Base-by-base conservation (phyloP, 2,329 filamentous ascomycete species). In the Hirsutella thompsonii region DNA sequence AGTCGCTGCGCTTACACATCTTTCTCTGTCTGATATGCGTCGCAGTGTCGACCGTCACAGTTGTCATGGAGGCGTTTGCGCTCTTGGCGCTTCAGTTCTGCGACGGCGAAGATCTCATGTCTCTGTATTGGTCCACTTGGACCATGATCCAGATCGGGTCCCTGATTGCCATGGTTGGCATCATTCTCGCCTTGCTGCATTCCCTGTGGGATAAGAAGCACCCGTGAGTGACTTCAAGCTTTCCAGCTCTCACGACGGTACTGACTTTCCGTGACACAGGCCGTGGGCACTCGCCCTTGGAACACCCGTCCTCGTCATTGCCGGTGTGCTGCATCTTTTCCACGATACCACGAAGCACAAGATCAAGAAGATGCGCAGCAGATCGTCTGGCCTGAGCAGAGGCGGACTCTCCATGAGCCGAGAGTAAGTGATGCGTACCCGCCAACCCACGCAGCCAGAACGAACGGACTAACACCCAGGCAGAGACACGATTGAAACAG, bases 71-170 rank as follows among this genome's bases (percentile, higher is more conserved):
- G 52, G 69, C 69, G 13, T 78, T 69, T 42, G 58, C 61, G 10
- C 63, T 76, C 16, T 49, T 75, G 42, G 69, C 69, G 1, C 55
- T 76, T 4, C 70, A 78, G 47, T 79, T 74, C 47, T 79, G 74
- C 46, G 70, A 74, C 30, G 73, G 72, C 9, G 74, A 79, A 48
- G 69, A 76, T 47, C 63, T 78, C 42, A 76, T 76, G 58, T 66
- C 68, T 2, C 57, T 78, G 0, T 77, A 76, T 55, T 78, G 74
- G 74, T 69, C 73, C 0, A 75, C 73, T 2, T 78, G 73, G 71
- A 74, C 71, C 19, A 72, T 75, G 64, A 59, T 76, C 5, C 74
- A 78, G 48, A 58, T 77, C 2, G 74, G 74, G 5, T 70, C 70
- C 2, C 58, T 74, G 44, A 75, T 77, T 29, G 74, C 74, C 43